Evolutionary conservation across 2,329 filamentous ascomycete species (phyloP), one percentile per base, ranked within the genome.

Genomic region (Dryadomyces sulphureus): DNA sequence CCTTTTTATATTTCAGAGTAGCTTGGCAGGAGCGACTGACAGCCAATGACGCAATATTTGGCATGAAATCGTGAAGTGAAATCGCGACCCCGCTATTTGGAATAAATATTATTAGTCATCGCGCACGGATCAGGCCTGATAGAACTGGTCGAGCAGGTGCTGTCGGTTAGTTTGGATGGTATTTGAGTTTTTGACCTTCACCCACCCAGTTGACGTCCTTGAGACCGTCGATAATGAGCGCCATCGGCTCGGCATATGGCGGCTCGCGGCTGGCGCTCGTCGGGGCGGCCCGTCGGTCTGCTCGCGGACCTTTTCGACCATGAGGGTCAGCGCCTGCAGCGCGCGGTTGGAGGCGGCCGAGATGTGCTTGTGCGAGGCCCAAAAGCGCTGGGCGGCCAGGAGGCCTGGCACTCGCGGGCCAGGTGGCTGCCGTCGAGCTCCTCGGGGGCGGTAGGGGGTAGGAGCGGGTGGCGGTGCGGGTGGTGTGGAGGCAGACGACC

Each of bases 401-500:
- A 36, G 34, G 16, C 34, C 8, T n/a, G 34, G 34, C 17, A 19
- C 34, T 36, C 34, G 16, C 34, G 34, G 34, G 34, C 34, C 34
- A 36, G 16, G 34, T 21, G 20, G 36, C 36, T 21, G 36, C 22
- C 20, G 20, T 36, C n/a, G 27, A 32, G 11, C 16, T 14, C 5
- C 9, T 12, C 27, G 16, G 27, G 12, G 25, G 12, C 7, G 12
- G 12, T 7, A 12, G 25, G 7, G 7, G 25, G 25, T 7, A 7
- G 25, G 25, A 7, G 12, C 12, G 25, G 27, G 27, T 14, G 9
- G 16, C 27, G 5, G 27, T 32, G 27, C 27, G 27, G 4, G 27
- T 12, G 9, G 16, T 14, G 27, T 32, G 27, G 16, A 49, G 41
- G 46, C 67, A 75, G 3, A 75, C 53, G 14, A 74, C 65, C 64